Evolutionary conservation across 2,329 filamentous ascomycete species (phyloP), one percentile per base, ranked within the genome.

Genomic region (Colletotrichum salicis): DNA sequence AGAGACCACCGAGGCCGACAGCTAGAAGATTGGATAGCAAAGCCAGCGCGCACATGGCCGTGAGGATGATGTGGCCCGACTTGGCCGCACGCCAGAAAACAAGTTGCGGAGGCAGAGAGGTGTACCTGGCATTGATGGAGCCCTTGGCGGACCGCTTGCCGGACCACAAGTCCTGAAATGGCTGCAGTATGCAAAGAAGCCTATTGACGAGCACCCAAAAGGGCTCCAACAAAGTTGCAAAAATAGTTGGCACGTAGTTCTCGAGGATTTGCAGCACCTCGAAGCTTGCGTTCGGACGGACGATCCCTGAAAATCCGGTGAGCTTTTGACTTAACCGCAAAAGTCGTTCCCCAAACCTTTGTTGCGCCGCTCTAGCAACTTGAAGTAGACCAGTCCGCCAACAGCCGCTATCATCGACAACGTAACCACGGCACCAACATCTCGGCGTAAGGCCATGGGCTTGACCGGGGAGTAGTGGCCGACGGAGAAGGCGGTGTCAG

Each of bases 181-280:
- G 89, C 35, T 89, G 86, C 0, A 91, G 72, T 10, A 90, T 76
- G 52, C 87, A 90, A 0, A 90, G 74, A 0, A 87, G 65, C 0
- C 89, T 82, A 54, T 89, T 91, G 0, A 92, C 68, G 0, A 90
- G 75, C 0, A 89, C 78, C 86, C 89, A 90, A 1, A 88, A 82
- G 0, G 89, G 89, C 45, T 92, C 89, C 0, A 90, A 80, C 0
- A 90, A 64, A 0, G 89, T 91, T 0, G 88, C 86, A 4, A 91
- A 79, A 0, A 83, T 80, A 0, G 87, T 90, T 0, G 89, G 89
- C 0, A 90, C 77, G 60, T 90, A 90, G 7, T 83, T 85, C 8
- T 84, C 81, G 0, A 86, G 37, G 0, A 86, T 48, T 4, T 84
- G 81, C 0, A 80, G 67, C 0, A 86, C 77, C 5, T 81, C 79